Evolutionary conservation across 805 yeast species (phyloP).

Genomic region (Suhomyces canberraensis): DNA sequence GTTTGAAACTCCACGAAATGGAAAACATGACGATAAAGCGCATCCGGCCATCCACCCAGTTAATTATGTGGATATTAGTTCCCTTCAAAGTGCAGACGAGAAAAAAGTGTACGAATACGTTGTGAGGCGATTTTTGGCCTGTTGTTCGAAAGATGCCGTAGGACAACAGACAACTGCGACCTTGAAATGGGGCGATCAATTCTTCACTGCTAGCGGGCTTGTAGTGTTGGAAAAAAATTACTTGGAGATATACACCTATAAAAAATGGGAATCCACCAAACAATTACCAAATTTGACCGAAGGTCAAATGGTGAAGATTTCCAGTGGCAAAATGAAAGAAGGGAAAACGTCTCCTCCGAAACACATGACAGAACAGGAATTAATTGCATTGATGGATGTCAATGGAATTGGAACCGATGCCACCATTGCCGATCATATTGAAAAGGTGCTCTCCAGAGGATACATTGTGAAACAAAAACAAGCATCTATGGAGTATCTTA

Average conservation of each 20-base stretch:
- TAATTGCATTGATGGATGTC: conserved; percentile 90
- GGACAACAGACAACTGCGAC: conserved; percentile 66
- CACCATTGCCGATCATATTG: conserved; percentile 96
- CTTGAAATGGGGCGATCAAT: conserved; percentile 76
- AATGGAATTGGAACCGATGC: conserved; percentile 99
- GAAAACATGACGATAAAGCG: conserved; percentile 86
- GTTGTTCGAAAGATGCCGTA: conserved; percentile 87
- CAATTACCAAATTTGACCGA: conserved; percentile 60
- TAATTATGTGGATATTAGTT: conserved; percentile 34
- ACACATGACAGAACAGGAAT: conserved; percentile 86
- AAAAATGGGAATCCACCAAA: conserved; percentile 69
- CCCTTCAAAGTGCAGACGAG: conserved; percentile 41
- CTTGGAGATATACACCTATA: conserved; percentile 75
- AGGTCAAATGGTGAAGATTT: conserved; percentile 56
- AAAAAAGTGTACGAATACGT: conserved; percentile 82
- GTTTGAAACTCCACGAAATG: conserved; percentile 69
- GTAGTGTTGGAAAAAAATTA: conserved; percentile 72
- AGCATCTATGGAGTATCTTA: conserved; percentile 43
- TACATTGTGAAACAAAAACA: conserved; percentile 53
- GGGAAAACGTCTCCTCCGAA: conserved; percentile 83
- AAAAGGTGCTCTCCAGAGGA: conserved; percentile 64
- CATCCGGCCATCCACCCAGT: conserved; percentile 99
- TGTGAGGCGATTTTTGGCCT: conserved; percentile 81
- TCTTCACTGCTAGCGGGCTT: conserved; percentile 70
- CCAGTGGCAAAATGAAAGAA: conserved; percentile 55